These are phyloP conservation scores for Prillingera fragicola DNA, from an alignment of 1,284 basidiomycete genomes.

Conservation along the genomic window DNA sequence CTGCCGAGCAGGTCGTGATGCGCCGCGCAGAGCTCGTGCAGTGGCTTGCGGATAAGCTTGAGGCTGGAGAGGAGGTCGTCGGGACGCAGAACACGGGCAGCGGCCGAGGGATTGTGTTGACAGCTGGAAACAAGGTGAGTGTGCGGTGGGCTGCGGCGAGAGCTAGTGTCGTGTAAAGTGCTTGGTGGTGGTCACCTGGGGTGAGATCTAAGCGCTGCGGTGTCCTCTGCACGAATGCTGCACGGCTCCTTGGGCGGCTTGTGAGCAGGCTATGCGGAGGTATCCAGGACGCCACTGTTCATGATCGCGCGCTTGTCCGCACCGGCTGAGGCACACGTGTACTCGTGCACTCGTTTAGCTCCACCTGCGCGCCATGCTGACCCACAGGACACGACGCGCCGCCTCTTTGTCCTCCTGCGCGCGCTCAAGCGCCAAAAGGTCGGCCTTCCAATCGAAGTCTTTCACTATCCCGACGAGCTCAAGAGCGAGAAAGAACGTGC, in stretches of 20 bases:
- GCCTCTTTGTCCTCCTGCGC: slow-evolving; percentile 44
- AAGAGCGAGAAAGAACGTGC: slow-evolving; percentile 25
- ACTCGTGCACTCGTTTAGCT: too few species aligned
- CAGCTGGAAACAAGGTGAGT: slow-evolving; percentile 48
- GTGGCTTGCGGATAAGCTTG: slow-evolving; percentile 32
- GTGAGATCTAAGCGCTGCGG: too few species aligned
- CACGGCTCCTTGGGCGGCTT: too few species aligned
- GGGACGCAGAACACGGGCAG: slow-evolving; percentile 19
- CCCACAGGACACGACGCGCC: slow-evolving; percentile 45
- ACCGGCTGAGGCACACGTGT: too few species aligned
- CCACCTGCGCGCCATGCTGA: too few species aligned
- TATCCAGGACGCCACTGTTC: too few species aligned
- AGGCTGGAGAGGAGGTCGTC: slow-evolving; percentile 32
- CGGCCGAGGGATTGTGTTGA: slow-evolving; percentile 48
- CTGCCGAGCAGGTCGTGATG: slow-evolving; percentile 28
- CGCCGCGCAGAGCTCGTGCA: slow-evolving; percentile 41
- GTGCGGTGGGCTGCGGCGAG: too few species aligned
- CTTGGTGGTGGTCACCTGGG: too few species aligned
- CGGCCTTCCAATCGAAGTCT: slow-evolving; percentile 48
- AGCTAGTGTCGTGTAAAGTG: too few species aligned
- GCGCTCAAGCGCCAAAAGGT: slow-evolving; percentile 41
- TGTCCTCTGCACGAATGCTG: too few species aligned
- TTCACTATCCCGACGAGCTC: slow-evolving; percentile 49
- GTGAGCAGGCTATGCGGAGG: too few species aligned
- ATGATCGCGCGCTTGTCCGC: too few species aligned